Base-by-base conservation (phyloP, 192 early-diverging fungal species). In the Kickxella alabastrina region DNA sequence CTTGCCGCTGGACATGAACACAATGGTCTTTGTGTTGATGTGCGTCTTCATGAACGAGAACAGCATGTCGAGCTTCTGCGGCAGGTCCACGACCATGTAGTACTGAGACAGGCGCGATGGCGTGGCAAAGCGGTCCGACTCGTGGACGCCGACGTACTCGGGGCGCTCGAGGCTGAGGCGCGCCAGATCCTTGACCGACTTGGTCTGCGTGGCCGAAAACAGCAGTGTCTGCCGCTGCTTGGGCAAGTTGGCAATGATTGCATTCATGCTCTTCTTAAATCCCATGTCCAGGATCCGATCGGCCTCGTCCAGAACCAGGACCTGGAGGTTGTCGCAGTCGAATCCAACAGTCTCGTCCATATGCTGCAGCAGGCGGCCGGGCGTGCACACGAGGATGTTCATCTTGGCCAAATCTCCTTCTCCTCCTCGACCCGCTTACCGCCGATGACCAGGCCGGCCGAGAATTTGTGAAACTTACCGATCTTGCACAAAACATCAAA, bases 131-230 rank as follows among this genome's bases (percentile, higher is more conserved):
- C 85, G 82, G 18, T 88, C 80, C 53, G 80, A 70, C 69, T 96
- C 92, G 49, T 97, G 92, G 14, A 99, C 93, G 13, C 92, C 84
- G 17, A 99, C 91, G 62, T 95, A 96, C 63, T 97, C 93, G 19
- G 96, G 92, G 43, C 92, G 80, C 69, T 82, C 81, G 35, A 98
- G 67, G 61, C 88, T 91, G 19, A 99, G 78, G 13, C 96, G 72
- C 6, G 93, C 94, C 47, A 99, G 61, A 69, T 99, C 96, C 61
- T 86, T 88, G 26, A 99, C 92, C 23, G 89, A 90, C 42, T 93
- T 93, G 12, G 96, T 97, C 79, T 97, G 94, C 9, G 96, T 99
- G 5, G 96, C 96, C 31, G 93, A 96, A 50, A 99, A 99, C 39
- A 99, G 68, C 54, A 97, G 78, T 2, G 96, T 99, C 57, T 95